These are phyloP conservation scores for Leishmania mexicana DNA, from an alignment of 208 protist genomes.

Conservation along the genomic window DNA sequence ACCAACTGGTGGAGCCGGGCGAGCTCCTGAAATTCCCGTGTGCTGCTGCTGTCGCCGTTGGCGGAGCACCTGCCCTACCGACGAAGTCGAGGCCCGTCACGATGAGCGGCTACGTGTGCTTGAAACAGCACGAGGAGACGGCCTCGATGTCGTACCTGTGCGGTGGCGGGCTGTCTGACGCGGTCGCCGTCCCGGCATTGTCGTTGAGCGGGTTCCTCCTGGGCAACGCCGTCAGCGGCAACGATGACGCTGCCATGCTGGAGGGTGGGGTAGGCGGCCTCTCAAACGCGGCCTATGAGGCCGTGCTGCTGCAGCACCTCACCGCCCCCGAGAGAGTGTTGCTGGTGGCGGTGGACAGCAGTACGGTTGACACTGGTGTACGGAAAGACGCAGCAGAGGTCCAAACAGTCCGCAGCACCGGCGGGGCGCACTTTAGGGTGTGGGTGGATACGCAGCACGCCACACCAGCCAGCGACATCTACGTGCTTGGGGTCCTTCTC, in stretches of 20 bases:
- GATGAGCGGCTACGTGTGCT: conserved; percentile 28
- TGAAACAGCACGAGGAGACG: conserved; percentile 27
- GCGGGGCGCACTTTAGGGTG: not conserved
- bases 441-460: conserved; percentile 20
- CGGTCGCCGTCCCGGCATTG: conserved; percentile 4
- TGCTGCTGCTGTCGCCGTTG: not conserved
- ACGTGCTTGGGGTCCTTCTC: conserved; percentile 62
- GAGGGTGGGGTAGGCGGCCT: conserved; percentile 21
- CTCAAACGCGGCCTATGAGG: conserved; percentile 18
- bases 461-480: conserved; percentile 43
- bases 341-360: not conserved
- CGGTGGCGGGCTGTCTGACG: conserved; percentile 11
- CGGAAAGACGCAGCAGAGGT: not conserved
- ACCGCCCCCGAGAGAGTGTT: conserved; percentile 41
- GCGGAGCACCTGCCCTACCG: too few relatives aligned
- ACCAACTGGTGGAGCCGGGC: conserved; percentile 22
- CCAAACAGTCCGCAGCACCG: not conserved
- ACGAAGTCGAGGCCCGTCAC: not conserved
- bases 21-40: conserved; percentile 4
- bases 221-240: not conserved
- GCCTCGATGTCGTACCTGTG: conserved; percentile 20
- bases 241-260: not conserved
- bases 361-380: not conserved
- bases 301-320: conserved; percentile 31
- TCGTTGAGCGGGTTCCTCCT: conserved; percentile 26